Base-by-base conservation (phyloP, 1,284 basidiomycete species). In the Tylopilus orsonianus region DNA sequence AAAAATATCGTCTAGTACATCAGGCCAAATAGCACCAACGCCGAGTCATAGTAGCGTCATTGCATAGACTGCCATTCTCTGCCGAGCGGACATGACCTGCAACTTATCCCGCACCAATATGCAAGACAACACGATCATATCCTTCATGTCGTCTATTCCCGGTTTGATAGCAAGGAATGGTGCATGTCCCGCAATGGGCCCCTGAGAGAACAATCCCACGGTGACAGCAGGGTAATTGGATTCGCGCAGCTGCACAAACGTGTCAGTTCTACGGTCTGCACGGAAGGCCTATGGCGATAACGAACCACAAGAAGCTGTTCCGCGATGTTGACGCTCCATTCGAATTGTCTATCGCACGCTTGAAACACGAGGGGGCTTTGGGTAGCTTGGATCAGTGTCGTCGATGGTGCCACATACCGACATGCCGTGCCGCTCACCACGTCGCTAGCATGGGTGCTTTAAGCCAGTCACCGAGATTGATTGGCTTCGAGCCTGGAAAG, bases 41-140 rank as follows among this genome's bases (percentile, higher is more conserved):
- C 8, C 29, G 13, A 10, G 29, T 29, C 29, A 29, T 10, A 29
- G 7, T 13, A 29, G 13, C 13, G 8, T 29, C 29, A 29, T 29
- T 6, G 8, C 9, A 29, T 10, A 29, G 8, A 44, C 7, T 9
- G 26, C 26, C 22, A 19, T 43, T 39, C 24, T 16, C 8, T 44
- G 41, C 8, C 26, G 27, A 16, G 20, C 16, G 9, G 40, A 20
- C 14, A 29, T 23, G 4, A 35, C 27, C 18, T 44, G 52, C 14
- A 49, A 44, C 20, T 46, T 56, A 12, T 56, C 45, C 19, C 41
- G 58, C 12, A 42, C 58, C 56, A 59, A 29, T 32, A 63, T 19
- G 23, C 58, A 61, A 38, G 58, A 54, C 23, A 63, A 34, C 6
- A 63, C 61, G 33, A 63, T 42, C 34, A 49, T 30, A 19, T 63